Conservation (phyloP, 345 rosid species). For the Syzygium oleosum region DNA sequence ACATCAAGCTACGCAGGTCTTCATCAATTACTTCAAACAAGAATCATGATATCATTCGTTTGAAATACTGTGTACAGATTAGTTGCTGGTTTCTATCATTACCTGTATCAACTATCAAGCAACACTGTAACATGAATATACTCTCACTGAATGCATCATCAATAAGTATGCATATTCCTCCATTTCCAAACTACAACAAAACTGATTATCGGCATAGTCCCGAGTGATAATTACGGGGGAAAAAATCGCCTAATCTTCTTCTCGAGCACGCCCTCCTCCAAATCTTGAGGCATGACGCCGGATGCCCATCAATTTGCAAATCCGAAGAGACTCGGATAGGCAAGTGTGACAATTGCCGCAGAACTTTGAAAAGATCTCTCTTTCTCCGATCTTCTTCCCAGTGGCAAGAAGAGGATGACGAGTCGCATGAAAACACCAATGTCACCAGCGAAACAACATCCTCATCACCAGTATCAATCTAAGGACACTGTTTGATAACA, state of each 20-base stretch:
- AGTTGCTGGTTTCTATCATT: background rate
- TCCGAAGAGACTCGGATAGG: background rate
- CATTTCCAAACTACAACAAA: background rate
- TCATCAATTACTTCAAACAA: background rate
- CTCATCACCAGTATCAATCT: background rate
- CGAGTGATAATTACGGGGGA: too few relatives aligned
- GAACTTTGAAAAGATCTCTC: background rate
- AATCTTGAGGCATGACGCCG: background rate
- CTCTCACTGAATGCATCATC: background rate
- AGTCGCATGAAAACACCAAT: rapidly evolving
- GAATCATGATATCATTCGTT: background rate
- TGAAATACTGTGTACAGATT: background rate
- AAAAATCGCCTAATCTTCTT: background rate
- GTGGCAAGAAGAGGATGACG: background rate
- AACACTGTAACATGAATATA: background rate
- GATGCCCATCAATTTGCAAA: background rate
- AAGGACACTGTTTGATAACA: background rate
- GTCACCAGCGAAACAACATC: background rate
- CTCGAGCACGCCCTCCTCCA: background rate
- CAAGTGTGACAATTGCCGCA: background rate
- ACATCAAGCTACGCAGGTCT: background rate
- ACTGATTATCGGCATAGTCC: background rate
- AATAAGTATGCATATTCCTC: background rate
- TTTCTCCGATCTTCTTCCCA: background rate
- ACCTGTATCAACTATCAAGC: background rate